Conservation (phyloP, 1,284 basidiomycete species). For the Malassezia globosa region DNA sequence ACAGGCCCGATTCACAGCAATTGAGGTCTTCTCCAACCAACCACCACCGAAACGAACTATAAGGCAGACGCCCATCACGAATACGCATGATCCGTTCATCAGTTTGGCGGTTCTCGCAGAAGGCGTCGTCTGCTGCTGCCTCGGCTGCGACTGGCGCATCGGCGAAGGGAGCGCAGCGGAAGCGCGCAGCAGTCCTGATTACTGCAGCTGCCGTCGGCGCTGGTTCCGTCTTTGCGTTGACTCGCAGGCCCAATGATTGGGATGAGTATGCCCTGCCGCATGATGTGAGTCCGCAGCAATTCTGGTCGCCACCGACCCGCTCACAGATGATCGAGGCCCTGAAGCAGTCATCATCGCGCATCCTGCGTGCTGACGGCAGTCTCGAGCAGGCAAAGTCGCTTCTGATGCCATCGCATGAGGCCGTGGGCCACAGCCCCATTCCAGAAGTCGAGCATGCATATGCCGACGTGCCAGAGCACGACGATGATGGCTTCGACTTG, state of each 20-base stretch:
- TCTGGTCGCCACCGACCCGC: conserved; percentile 43
- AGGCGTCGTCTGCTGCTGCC: neutral
- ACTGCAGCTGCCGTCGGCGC: conserved; percentile 10
- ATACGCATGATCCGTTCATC: conserved; percentile 15
- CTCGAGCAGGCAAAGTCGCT: conserved; percentile 25
- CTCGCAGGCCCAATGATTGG: neutral
- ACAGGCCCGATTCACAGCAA: too few relatives aligned
- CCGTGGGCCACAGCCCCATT: conserved; percentile 30
- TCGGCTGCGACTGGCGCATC: neutral
- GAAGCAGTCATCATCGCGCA: conserved; percentile 30
- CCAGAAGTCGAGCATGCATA: conserved; percentile 29
- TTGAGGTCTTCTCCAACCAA: too few relatives aligned
- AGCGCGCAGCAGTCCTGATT: neutral
- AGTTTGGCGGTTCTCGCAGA: conserved; percentile 6
- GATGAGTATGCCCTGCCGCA: conserved; percentile 9
- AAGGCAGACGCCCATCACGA: too few relatives aligned
- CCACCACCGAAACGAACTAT: too few relatives aligned
- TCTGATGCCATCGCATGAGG: conserved; percentile 23
- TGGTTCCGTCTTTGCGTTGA: conserved; percentile 1
- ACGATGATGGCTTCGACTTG: conserved; percentile 52
- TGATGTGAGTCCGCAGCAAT: conserved; percentile 34
- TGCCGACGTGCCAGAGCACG: conserved; percentile 17
- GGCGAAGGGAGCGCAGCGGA: neutral
- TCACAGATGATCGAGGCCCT: conserved; percentile 46
- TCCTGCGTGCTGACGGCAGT: conserved; percentile 28